Base-by-base conservation (phyloP, 345 rosid genomes). In the Alliaria petiolata region DNA sequence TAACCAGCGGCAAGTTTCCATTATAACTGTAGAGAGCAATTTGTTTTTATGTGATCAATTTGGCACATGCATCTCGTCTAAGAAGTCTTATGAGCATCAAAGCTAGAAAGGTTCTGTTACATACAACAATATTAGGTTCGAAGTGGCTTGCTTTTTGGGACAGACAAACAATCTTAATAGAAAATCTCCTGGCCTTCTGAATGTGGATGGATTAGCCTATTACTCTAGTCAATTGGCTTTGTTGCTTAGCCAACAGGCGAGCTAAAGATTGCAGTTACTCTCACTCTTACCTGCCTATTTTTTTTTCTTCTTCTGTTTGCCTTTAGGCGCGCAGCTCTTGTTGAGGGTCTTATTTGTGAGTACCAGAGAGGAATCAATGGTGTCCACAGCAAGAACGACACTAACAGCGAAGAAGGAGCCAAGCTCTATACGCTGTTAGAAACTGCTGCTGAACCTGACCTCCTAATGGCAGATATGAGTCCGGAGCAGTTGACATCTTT, bases 381-480 rank as follows among this genome's bases (percentile, higher is more conserved):
- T 61, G 65, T 77, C 57, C 72, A 76, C 60, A 71, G 72, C 62
- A 78, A 79, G 65, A 80, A 81, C 69, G 97, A 84, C 42, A 79
- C 80, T 69, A 90, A 91, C 62, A 83, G 87, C 68, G 97, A 87
- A 79, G 87, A 85, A 74, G 99, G 96, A 62, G 99, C 97, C 14
- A 84, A 84, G 81, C 71, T 91, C 72, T 78, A 67, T 33, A 88
- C 84, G 61, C 66, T 91, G 43, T 89, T 95, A 38, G 96, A 95
- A 84, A 74, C 84, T 49, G 83, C 96, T 44, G 89, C 93, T 53
- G 99, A 95, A 79, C 96, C 97, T 61, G 99, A 95, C 83, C 76
- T 91, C 64, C 42, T 95, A 59, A 84, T 95, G 99, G 97, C 96
- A 45, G 96, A 85, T 76, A 95, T 95, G 99, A 91, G 86, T 71